Conservation (phyloP, 2,329 filamentous ascomycete genomes). For the Neonectria coccinea region DNA sequence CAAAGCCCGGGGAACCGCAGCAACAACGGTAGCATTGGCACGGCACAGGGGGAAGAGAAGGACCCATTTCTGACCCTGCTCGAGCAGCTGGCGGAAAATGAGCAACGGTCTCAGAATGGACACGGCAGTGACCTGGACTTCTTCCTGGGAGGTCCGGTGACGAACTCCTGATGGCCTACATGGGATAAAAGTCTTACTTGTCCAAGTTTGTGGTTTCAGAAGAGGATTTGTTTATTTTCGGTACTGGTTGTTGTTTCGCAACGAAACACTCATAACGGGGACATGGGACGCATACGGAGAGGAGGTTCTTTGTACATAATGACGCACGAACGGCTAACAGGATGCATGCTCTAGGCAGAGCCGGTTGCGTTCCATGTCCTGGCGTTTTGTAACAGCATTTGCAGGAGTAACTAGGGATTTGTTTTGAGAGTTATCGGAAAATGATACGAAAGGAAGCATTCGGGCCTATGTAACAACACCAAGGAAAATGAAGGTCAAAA, state of each 20-base stretch:
- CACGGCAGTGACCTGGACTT: slow-evolving; percentile 83
- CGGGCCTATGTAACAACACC: slow-evolving; percentile 16
- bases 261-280: slow-evolving; percentile 1
- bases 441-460: not conserved
- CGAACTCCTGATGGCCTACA: slow-evolving; percentile 13
- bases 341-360: slow-evolving; percentile 18
- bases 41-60: slow-evolving; percentile 71
- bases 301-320: slow-evolving; percentile 24
- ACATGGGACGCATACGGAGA: slow-evolving; percentile 4
- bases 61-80: slow-evolving; percentile 84
- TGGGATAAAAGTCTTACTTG: slow-evolving; percentile 9
- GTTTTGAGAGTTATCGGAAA: slow-evolving; percentile 12
- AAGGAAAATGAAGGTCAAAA: slow-evolving; percentile 2
- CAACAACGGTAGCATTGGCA: slow-evolving; percentile 62
- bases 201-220: slow-evolving; percentile 18
- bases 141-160: slow-evolving; percentile 64
- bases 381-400: slow-evolving; percentile 24
- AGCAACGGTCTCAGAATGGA: slow-evolving; percentile 69
- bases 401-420: slow-evolving; percentile 1
- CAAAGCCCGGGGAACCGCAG: slow-evolving; percentile 62
- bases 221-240: slow-evolving; percentile 4
- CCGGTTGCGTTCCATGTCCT: slow-evolving; percentile 9
- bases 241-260: slow-evolving; percentile 7
- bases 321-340: slow-evolving; percentile 23
- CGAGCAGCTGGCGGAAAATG: slow-evolving; percentile 86